Conservation (phyloP, 164 flowering plant genomes). For the Stephania cephalantha region DNA sequence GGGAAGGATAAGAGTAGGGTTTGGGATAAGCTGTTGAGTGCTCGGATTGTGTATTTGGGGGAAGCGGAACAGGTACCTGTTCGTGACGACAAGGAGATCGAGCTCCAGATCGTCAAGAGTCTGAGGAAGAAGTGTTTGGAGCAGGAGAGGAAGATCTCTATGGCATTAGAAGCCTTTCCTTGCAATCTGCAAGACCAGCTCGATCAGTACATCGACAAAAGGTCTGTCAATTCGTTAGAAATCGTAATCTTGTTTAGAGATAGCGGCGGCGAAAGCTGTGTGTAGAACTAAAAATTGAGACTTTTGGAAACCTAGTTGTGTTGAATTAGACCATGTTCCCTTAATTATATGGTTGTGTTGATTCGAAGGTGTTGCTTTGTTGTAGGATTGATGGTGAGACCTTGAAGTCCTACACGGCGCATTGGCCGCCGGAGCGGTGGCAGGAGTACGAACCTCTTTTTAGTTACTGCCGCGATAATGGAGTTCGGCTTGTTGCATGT, state of each 20-base stretch:
- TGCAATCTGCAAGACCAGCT: conserved; percentile 66
- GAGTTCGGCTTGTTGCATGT: conserved; percentile 74
- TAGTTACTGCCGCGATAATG: conserved; percentile 75
- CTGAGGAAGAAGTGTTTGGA: conserved; percentile 61
- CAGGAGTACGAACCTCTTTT: conserved; percentile 89
- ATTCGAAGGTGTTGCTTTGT: conserved; percentile 14
- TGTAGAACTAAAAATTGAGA: neutral
- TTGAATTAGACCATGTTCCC: neutral
- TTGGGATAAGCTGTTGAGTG: conserved; percentile 93
- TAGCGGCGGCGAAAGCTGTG: too few relatives aligned
- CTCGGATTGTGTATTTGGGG: conserved; percentile 77
- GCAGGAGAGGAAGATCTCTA: conserved; percentile 42
- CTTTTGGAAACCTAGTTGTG: neutral
- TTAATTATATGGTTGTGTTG: neutral
- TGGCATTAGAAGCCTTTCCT: conserved; percentile 89
- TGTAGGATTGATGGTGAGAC: conserved; percentile 75
- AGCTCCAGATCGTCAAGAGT: conserved; percentile 72
- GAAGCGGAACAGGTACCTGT: conserved; percentile 95
- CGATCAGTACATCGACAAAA: conserved; percentile 59
- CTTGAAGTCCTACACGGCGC: conserved; percentile 50
- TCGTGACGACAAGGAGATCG: conserved; percentile 75
- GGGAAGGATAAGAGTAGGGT: conserved; percentile 84
- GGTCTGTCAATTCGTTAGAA: conserved; percentile 27
- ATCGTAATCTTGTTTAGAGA: too few relatives aligned
- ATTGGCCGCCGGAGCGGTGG: conserved; percentile 90